phyloP scores from a whole-genome alignment of 768 basidiomycete genomes.

The Russula lepida region DNA sequence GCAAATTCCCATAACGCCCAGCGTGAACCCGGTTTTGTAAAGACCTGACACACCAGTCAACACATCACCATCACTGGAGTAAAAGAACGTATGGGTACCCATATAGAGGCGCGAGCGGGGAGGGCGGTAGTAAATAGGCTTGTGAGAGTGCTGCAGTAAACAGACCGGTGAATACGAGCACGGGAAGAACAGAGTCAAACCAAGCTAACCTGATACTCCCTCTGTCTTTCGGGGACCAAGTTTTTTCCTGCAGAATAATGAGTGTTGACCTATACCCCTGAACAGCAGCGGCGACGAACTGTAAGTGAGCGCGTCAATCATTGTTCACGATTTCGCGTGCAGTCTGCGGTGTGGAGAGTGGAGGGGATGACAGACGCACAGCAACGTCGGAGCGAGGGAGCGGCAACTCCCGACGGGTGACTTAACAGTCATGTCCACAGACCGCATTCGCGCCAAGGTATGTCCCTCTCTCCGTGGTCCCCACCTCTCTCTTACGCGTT shows the following conservation, averaged over 20 bases:
- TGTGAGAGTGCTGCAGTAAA: conserved; percentile 32
- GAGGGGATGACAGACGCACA: not conserved
- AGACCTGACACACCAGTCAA: conserved; percentile 33
- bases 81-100: conserved; percentile 34
- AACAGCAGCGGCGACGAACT: conserved; percentile 35
- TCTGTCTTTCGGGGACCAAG: conserved; percentile 56
- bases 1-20: conserved; percentile 45
- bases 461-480: conserved; percentile 27
- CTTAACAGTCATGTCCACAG: conserved; percentile 36
- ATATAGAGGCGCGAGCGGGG: conserved; percentile 59
- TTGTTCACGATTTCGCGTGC: conserved; percentile 20
- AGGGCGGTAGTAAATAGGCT: conserved; percentile 49
- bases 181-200: not conserved
- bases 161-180: not conserved
- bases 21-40: conserved; percentile 45
- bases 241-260: conserved; percentile 46
- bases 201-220: conserved; percentile 48
- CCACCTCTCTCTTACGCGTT: not conserved
- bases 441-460: conserved; percentile 76
- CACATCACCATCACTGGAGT: not conserved
- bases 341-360: conserved; percentile 3
- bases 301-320: conserved; percentile 58
- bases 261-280: not conserved
- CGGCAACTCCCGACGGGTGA: not conserved
- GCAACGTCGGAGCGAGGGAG: not conserved